Conservation (phyloP, 2,329 filamentous ascomycete genomes). For the Neurospora sp. region DNA sequence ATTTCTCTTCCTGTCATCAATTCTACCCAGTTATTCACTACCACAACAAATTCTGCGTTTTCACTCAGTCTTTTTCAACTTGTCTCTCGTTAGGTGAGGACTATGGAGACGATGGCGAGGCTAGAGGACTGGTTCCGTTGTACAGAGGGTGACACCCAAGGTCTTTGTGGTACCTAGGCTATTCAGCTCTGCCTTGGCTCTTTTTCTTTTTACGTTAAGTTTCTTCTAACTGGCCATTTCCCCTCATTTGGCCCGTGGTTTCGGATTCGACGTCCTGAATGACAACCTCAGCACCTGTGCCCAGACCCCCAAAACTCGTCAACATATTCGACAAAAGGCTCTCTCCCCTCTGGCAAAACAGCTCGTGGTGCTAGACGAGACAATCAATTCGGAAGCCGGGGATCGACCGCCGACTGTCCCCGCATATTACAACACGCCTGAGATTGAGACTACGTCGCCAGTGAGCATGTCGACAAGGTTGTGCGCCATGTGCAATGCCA, state of each 20-base stretch:
- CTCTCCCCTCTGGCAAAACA: background rate
- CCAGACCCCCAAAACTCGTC: background rate
- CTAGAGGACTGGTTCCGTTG: background rate
- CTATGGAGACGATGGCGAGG: background rate
- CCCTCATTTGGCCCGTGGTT: background rate
- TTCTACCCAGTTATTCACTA: background rate
- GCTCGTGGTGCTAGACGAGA: background rate
- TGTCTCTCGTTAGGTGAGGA: background rate
- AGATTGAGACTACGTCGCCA: background rate
- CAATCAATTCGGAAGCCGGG: background rate
- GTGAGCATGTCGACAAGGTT: background rate
- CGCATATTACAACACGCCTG: background rate
- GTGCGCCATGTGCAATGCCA: background rate
- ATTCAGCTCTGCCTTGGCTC: background rate
- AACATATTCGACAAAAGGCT: background rate
- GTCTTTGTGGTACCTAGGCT: background rate
- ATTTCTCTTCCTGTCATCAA: background rate
- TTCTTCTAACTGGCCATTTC: background rate
- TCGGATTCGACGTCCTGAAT: background rate
- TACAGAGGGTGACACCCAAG: background rate
- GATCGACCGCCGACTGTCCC: background rate
- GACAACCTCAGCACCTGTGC: background rate
- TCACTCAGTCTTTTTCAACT: background rate
- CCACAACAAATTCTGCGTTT: background rate
- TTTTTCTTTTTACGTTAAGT: background rate